These are phyloP conservation scores for Skeletonema potamos DNA, from an alignment of 108 stramenopile species.

Conservation along the genomic window DNA sequence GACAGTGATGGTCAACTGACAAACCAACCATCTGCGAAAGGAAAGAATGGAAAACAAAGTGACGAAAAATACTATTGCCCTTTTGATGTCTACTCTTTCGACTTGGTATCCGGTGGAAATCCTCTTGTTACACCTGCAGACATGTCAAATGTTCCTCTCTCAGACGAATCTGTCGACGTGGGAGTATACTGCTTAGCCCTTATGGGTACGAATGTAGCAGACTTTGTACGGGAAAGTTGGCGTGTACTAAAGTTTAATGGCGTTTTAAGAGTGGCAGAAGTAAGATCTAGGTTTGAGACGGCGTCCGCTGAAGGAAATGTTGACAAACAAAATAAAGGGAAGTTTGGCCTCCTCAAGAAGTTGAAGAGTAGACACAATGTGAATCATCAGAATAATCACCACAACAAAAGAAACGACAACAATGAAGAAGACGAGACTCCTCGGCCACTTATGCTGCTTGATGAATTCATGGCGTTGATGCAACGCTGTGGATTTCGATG, in stretches of 20 bases:
- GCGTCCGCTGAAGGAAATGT: constrained; percentile 12
- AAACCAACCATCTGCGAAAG: constrained; percentile 4
- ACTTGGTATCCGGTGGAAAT: constrained; percentile 88
- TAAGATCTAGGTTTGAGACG: constrained; percentile 91
- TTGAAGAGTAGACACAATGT: constrained; percentile 27
- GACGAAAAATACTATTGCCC: constrained; percentile 8
- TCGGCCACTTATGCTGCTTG: constrained; percentile 29
- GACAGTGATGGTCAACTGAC: constrained; percentile 8
- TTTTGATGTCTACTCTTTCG: constrained; percentile 93
- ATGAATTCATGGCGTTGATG: constrained; percentile 70
- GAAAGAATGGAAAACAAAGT: not conserved
- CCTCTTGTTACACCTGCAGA: constrained; percentile 93
- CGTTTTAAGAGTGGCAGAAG: constrained; percentile 91
- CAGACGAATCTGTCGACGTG: constrained; percentile 84
- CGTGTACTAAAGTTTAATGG: constrained; percentile 88
- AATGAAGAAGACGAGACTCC: not conserved
- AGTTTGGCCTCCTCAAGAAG: constrained; percentile 13
- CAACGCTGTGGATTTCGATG: constrained; percentile 74
- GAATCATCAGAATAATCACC: not conserved
- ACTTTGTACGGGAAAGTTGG: constrained; percentile 93
- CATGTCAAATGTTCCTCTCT: constrained; percentile 93
- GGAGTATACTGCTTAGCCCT: constrained; percentile 95
- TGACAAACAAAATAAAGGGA: not conserved
- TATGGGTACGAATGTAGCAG: constrained; percentile 96
- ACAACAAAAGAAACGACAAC: not conserved